Evolutionary conservation across 768 basidiomycete genomes (phyloP), one percentile per base, ranked within the genome.

Genomic region (Boletus vinaceobasis): DNA sequence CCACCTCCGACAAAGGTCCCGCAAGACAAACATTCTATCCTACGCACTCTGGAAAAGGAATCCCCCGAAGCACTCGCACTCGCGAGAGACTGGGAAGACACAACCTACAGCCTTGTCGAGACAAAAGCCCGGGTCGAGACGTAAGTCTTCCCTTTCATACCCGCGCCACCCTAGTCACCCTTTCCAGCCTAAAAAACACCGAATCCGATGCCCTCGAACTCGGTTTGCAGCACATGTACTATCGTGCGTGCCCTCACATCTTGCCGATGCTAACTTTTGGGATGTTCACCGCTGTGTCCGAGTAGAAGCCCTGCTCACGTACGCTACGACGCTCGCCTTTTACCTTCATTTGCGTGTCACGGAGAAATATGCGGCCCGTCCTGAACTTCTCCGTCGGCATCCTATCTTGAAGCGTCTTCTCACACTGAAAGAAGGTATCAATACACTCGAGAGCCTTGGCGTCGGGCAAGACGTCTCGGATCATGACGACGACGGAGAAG

Each of bases 251-350:
- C 33, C 14, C 39, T 50, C n/a, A 3, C 32, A 19, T 51, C 38
- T 26, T 26, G 9, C 39, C 7, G 8, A 7, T 19, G 9, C 43
- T 53, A 21, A 44, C 31, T 7, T 21, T 36, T 50, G 21, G 7
- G 33, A 19, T 47, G 29, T 50, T 55, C 27, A 52, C 39, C 31
- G 40, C 37, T 36, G 35, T 36, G 19, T 55, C 23, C 17, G 49
- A 58, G 29, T 69, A 98, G 95, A 98, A 77, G 82, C 93, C 1
- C 77, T 96, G 2, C 74, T 97, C 36, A 92, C 94, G 9, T 98
- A 98, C 66, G 80, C 90, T 19, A 90, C 93, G 1, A 87, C 85
- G 2, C 85, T 98, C 43, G 90, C 94, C 1, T 98, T 94, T 74
- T 98, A 96, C 73, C 75, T 98, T 38, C 85, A 94, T 69, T 78